phyloP scores from a whole-genome alignment of 1,139 yeast species.

The Suhomyces taliae region DNA sequence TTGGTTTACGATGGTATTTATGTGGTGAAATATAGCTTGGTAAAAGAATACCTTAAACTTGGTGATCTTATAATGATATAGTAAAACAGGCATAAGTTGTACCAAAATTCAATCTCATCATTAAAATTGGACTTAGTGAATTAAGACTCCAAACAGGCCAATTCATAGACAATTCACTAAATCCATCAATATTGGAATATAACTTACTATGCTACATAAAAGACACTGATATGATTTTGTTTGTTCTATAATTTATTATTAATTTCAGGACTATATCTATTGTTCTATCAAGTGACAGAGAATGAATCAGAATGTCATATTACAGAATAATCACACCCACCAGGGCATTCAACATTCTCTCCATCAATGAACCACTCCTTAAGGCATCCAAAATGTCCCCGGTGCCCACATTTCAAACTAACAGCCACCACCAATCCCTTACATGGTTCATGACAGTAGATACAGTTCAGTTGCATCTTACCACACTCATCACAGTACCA shows the following conservation, averaged over 20 bases:
- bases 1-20: constrained; percentile 69
- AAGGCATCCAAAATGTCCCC: constrained; percentile 82
- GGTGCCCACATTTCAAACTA: constrained; percentile 77
- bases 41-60: constrained; percentile 37
- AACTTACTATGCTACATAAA: too few relatives aligned
- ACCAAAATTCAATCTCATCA: too few relatives aligned
- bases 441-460: constrained; percentile 79
- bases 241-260: too few relatives aligned
- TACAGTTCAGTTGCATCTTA: constrained; percentile 62
- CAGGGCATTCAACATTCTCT: constrained; percentile 73
- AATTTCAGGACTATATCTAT: too few relatives aligned
- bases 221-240: too few relatives aligned
- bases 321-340: constrained; percentile 53
- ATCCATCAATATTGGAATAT: too few relatives aligned
- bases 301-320: background rate
- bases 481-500: constrained; percentile 86
- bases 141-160: too few relatives aligned
- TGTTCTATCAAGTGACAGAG: background rate
- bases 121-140: too few relatives aligned
- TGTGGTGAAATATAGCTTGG: constrained; percentile 66
- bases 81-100: too few relatives aligned
- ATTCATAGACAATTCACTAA: too few relatives aligned
- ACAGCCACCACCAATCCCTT: constrained; percentile 70
- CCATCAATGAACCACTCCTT: constrained; percentile 73
- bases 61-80: constrained; percentile 48